phyloP scores from a whole-genome alignment of 768 basidiomycete genomes.

The Leccinum subtestaceum region DNA sequence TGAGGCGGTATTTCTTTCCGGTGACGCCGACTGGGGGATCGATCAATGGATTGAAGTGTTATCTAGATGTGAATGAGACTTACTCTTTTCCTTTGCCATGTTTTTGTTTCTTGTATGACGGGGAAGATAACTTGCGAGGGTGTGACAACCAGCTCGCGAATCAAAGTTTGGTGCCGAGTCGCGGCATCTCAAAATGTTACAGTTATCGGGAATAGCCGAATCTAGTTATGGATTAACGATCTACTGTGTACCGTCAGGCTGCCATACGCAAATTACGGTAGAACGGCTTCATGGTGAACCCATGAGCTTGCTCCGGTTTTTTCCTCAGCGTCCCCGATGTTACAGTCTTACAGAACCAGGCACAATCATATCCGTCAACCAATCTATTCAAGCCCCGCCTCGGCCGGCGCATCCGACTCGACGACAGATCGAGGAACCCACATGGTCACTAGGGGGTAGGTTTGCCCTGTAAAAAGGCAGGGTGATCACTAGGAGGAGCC shows the following conservation, averaged over 20 bases:
- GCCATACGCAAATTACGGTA: background rate
- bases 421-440: no score
- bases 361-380: background rate
- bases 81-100: slow-evolving; percentile 29
- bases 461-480: background rate
- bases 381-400: background rate
- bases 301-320: background rate
- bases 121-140: background rate
- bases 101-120: slow-evolving; percentile 1
- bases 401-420: background rate
- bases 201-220: slow-evolving; percentile 13
- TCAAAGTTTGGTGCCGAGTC: slow-evolving; percentile 23
- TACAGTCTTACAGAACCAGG: background rate
- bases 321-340: background rate
- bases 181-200: slow-evolving; percentile 19
- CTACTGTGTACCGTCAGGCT: no score
- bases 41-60: background rate
- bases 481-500: no score
- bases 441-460: no score
- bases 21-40: slow-evolving; percentile 50
- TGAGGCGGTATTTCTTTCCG: slow-evolving; percentile 97
- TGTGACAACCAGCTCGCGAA: background rate
- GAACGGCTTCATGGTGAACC: background rate
- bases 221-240: no score
- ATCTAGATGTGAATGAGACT: background rate